Evolutionary conservation across 2,329 filamentous ascomycete species (phyloP).

Genomic region (Gnomoniopsis smithogilvyi): DNA sequence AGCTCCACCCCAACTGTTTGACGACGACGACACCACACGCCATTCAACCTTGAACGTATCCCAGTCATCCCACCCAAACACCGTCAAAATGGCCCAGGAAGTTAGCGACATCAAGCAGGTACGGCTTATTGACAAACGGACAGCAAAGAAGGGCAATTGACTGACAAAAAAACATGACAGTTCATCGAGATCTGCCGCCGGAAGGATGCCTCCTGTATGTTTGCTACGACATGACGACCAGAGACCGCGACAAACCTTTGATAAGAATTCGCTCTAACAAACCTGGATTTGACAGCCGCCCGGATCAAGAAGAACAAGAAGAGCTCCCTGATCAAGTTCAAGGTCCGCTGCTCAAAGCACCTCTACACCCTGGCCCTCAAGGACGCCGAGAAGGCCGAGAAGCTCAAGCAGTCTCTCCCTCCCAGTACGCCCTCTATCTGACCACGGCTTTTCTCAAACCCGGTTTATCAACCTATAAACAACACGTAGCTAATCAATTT

Average conservation of each 20-base stretch:
- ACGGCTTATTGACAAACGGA: constrained; percentile 23
- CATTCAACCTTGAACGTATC: constrained; percentile 19
- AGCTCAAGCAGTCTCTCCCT: constrained; percentile 98
- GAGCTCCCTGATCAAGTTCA: constrained; percentile 97
- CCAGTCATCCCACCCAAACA: constrained; percentile 29
- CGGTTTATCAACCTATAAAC: constrained; percentile 50
- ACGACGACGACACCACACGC: constrained; percentile 14
- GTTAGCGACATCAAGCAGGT: constrained; percentile 95
- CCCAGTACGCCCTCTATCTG: constrained; percentile 67
- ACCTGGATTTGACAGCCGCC: constrained; percentile 55
- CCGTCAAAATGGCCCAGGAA: constrained; percentile 94
- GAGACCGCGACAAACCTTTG: constrained; percentile 15
- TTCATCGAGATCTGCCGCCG: constrained; percentile 99
- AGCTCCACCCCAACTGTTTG: constrained; percentile 9
- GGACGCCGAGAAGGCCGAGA: constrained; percentile 99
- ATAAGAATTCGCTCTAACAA: constrained; percentile 7
- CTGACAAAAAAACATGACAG: constrained; percentile 42
- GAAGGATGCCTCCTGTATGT: constrained; percentile 99
- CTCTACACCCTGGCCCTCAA: constrained; percentile 98
- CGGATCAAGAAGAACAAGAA: constrained; percentile 96
- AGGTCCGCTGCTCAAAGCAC: constrained; percentile 96
- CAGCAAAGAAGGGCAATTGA: neutral
- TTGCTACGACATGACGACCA: constrained; percentile 17
- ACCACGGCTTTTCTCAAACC: constrained; percentile 19
- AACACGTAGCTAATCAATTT: constrained; percentile 38